These are phyloP conservation scores for Fraxinus dipetala DNA, from an alignment of 305 asterid species.

Conservation along the genomic window DNA sequence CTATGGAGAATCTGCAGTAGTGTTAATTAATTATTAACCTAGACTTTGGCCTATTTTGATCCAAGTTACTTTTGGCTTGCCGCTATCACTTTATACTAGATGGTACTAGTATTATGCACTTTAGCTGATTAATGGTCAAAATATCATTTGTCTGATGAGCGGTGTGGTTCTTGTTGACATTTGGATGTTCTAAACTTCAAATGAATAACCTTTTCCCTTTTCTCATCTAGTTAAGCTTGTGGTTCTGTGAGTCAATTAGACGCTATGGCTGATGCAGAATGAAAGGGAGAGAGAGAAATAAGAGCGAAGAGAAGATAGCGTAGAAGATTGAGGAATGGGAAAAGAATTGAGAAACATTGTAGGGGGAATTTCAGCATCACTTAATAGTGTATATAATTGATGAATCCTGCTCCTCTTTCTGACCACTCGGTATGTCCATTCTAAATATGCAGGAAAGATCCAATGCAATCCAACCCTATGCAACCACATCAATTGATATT, in stretches of 20 bases:
- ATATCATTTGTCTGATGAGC: neutral
- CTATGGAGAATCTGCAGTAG: neutral
- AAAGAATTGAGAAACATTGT: neutral
- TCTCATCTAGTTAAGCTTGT: neutral
- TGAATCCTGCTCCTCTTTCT: neutral
- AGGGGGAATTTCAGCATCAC: neutral
- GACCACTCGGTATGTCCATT: neutral
- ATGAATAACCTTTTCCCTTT: neutral
- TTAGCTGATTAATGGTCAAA: neutral
- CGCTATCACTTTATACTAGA: neutral
- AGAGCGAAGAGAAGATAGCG: neutral
- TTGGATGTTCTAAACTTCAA: neutral
- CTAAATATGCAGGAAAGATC: neutral
- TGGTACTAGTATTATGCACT: neutral
- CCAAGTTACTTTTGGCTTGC: neutral
- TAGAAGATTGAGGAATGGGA: neutral
- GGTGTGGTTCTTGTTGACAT: neutral
- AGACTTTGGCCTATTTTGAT: neutral
- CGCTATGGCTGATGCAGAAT: neutral
- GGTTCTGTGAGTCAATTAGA: neutral
- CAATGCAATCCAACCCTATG: neutral
- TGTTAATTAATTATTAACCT: neutral
- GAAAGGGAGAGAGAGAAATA: neutral
- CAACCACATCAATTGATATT: neutral
- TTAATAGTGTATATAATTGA: neutral